A percentile compares a stretch with the other conserved stretches of the same genome.
phyloP scores from a whole-genome alignment of 495 filamentous ascomycete genomes.

The Coniosporium apollinis region DNA sequence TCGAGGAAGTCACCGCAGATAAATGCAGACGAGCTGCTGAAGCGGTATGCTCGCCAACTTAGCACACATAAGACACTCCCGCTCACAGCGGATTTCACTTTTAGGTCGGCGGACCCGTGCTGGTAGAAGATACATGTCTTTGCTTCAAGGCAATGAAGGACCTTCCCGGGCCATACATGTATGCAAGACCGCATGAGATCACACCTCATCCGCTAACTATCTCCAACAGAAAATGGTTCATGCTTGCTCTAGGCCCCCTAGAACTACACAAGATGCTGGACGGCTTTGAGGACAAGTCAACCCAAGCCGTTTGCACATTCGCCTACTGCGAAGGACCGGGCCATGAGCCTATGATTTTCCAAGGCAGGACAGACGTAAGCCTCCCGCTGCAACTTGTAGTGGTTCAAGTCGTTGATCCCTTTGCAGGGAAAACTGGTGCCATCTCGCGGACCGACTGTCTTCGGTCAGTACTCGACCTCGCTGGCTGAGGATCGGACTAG shows the following conservation, averaged over 20 bases:
- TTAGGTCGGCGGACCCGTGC: conserved; percentile 67
- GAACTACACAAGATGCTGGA: conserved; percentile 84
- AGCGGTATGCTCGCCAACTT: conserved; percentile 37
- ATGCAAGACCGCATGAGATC: conserved; percentile 12
- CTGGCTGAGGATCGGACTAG: background rate
- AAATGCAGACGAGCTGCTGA: conserved; percentile 72
- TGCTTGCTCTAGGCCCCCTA: conserved; percentile 60
- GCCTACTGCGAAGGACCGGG: conserved; percentile 77
- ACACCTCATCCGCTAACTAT: conserved; percentile 4
- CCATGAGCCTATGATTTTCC: conserved; percentile 72
- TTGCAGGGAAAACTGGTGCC: conserved; percentile 54
- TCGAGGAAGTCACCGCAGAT: conserved; percentile 77
- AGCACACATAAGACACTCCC: too few species aligned
- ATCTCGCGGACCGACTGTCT: conserved; percentile 54
- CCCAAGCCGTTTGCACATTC: conserved; percentile 92
- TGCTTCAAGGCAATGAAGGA: conserved; percentile 81
- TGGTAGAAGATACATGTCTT: conserved; percentile 90
- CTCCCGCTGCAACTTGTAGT: background rate
- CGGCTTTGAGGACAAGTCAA: conserved; percentile 75
- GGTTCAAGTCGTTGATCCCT: conserved; percentile 7
- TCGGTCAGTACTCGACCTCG: conserved; percentile 43
- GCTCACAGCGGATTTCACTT: too few species aligned
- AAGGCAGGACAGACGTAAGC: conserved; percentile 52
- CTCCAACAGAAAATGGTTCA: conserved; percentile 72
- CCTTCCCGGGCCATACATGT: conserved; percentile 97